Base-by-base conservation (phyloP, 2,329 filamentous ascomycete species). In the Celoporthe dispersa region DNA sequence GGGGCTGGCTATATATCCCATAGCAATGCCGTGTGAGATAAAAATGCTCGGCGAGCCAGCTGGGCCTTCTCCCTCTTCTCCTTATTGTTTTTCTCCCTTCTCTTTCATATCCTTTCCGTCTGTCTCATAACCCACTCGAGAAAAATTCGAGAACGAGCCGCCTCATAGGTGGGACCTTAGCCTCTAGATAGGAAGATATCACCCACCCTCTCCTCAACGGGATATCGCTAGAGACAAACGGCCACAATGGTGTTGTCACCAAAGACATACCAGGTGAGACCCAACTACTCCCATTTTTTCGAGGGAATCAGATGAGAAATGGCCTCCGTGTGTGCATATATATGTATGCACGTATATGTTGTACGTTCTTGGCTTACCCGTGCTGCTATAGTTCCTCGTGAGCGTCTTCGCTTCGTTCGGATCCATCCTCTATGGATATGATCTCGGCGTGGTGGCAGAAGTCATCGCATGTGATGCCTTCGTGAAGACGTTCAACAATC, bases 401-500 rank as follows among this genome's bases (percentile, higher is more conserved):
- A 81, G 83, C 75, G 80, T 86, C 39, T 88, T 88, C 75, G 86
- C 86, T 73, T 87, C 86, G 31, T 79, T 88, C 57, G 86, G 86
- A 59, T 87, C 85, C 5, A 80, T 87, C 63, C 81, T 86, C 41
- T 88, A 80, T 74, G 86, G 86, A 64, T 88, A 88, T 75, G 86
- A 88, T 75, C 79, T 88, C 14, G 85, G 85, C 75, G 83, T 86
- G 55, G 85, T 86, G 68, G 84, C 84, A 64, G 80, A 84, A 67
- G 85, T 85, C 19, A 83, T 88, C 68, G 84, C 85, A 19, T 85
- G 84, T 25, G 77, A 79, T 12, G 80, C 70, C 35, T 71, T 71
- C 12, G 19, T 39, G n/a, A 51, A 65, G 39, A 66, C 69, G 59
- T 71, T 71, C 64, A 53, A 71, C 70, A 71, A 80, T 0, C 75